Base-by-base conservation (phyloP, 2,329 filamentous ascomycete species). In the Ascosphaera apis region DNA sequence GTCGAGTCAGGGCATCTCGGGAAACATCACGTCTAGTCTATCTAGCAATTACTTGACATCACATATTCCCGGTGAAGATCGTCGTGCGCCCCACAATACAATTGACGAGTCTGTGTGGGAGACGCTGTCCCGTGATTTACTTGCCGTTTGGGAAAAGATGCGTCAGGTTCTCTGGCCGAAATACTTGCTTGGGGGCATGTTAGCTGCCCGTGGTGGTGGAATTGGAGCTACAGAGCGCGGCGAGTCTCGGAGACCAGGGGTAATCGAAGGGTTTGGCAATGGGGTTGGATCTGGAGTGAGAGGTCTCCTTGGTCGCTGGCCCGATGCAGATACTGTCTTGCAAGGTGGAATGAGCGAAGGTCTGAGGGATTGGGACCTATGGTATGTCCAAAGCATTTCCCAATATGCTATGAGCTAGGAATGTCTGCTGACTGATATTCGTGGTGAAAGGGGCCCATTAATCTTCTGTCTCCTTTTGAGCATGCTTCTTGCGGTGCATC, bases 61-160 rank as follows among this genome's bases (percentile, higher is more conserved):
- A 15, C 73, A 74, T 39, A 91, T 98, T 50, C 76, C 77, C 2
- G 88, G 88, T 45, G 86, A 95, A 56, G 88, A 98, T 61, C 78
- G 88, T 37, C 70, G 77, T 43, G 84, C 88, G 12, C 71, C 83
- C 5, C 73, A 76, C 44, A 91, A 91, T 59, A 98, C 88, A 33
- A 91, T 98, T 54, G 88, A 98, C 56, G 88, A 98, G 60, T 76
- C 74, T 1, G 88, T 98, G 30, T 98, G 88, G 88, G 81, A 86
- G 31, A 98, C 88, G n/a, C 64, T 98, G 41, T 81, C 79, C 36
- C 76, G 88, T 45, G 88, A 98, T 55, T 61, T 98, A 44, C 59
- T 86, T 5, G 88, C 83, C 17, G 82, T 95, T 25, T 95, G 88
- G 86, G 79, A 81, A 59, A 98, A 98, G 66, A 82, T 98, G 75